phyloP scores from a whole-genome alignment of 345 rosid species.

The Aethionema arabicum region DNA sequence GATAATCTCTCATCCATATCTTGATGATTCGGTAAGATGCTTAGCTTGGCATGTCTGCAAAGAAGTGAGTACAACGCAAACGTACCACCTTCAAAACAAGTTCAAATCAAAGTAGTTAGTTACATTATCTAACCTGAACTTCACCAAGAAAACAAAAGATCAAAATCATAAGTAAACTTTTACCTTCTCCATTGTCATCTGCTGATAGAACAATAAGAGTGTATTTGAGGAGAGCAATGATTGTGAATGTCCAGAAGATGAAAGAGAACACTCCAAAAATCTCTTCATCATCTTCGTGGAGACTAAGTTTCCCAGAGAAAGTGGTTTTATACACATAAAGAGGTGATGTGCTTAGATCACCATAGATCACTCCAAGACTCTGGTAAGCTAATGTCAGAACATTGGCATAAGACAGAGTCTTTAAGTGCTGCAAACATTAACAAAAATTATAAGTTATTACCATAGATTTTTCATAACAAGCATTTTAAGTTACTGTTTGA shows the following conservation, averaged over 20 bases:
- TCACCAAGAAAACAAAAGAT: too few relatives aligned
- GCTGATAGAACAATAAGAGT: slow-evolving; percentile 62
- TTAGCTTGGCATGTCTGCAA: slow-evolving; percentile 67
- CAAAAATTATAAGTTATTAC: background rate
- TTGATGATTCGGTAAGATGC: slow-evolving; percentile 83
- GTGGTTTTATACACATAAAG: slow-evolving; percentile 81
- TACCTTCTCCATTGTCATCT: slow-evolving; percentile 91
- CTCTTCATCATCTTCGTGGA: slow-evolving; percentile 71
- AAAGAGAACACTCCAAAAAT: slow-evolving; percentile 81
- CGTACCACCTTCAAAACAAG: slow-evolving; percentile 62
- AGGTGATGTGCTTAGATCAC: slow-evolving; percentile 78
- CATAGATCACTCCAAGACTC: slow-evolving; percentile 90
- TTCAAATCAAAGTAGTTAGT: background rate
- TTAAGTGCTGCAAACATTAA: slow-evolving; percentile 51
- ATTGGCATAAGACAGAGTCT: slow-evolving; percentile 51
- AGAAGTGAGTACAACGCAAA: slow-evolving; percentile 89
- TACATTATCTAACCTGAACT: background rate
- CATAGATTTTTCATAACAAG: too few relatives aligned
- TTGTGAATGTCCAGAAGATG: slow-evolving; percentile 88
- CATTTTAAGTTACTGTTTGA: slow-evolving; percentile 7
- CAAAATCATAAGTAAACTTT: background rate
- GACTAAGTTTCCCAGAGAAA: slow-evolving; percentile 76
- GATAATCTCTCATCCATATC: slow-evolving; percentile 72
- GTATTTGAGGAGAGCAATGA: slow-evolving; percentile 74
- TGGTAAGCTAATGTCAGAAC: slow-evolving; percentile 78